phyloP scores from a whole-genome alignment of 2,329 filamentous ascomycete species.

The Cordyceps javanica region DNA sequence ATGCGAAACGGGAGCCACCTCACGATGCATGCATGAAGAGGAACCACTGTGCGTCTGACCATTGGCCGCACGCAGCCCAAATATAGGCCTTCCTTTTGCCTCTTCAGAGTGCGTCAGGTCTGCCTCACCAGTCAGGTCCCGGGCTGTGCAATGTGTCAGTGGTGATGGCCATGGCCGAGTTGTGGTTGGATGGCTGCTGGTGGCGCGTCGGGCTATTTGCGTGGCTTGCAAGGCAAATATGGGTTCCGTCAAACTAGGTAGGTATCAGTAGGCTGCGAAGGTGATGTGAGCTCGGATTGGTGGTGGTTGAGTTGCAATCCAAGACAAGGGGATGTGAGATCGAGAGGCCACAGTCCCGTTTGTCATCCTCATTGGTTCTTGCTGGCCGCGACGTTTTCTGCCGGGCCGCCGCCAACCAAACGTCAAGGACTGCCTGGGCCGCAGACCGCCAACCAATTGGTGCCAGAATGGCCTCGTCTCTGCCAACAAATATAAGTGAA shows the following conservation, averaged over 20 bases:
- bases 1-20: neutral
- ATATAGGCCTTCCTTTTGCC: neutral
- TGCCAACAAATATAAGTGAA: neutral
- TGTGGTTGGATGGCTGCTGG: neutral
- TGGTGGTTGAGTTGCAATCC: neutral
- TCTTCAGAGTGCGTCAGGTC: neutral
- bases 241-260: neutral
- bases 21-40: constrained; percentile 1
- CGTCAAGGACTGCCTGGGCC: neutral
- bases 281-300: neutral
- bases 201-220: neutral
- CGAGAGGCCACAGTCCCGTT: neutral
- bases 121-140: neutral
- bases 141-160: neutral
- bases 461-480: neutral
- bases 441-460: neutral
- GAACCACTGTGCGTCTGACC: neutral
- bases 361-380: neutral
- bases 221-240: neutral
- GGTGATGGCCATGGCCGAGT: neutral
- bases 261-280: too few relatives aligned
- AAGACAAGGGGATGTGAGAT: neutral
- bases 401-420: neutral
- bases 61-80: neutral
- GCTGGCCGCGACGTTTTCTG: neutral